Base-by-base conservation (phyloP, 192 early-diverging fungal species). In the Phycomyces blakesleeanus region DNA sequence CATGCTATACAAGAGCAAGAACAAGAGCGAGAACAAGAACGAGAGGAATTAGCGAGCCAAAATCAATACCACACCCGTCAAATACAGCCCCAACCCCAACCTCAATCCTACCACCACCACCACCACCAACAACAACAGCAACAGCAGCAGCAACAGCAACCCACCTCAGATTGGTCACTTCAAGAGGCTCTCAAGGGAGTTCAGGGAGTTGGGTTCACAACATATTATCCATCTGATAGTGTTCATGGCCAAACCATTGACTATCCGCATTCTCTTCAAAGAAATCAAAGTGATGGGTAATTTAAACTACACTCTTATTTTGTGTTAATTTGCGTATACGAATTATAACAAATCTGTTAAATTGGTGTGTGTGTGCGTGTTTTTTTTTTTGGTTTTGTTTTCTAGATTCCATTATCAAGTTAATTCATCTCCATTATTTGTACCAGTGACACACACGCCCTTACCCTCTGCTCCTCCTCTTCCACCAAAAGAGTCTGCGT, bases 271-370 rank as follows among this genome's bases (percentile, higher is more conserved):
- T 18, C 59, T 1, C 38, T 44, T 29, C 15, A 51, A 18, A 52
- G 47, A 18, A 75, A 70, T 42, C 14, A 61, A 61, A 72, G 74
- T 42, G 73, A 76, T 41, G 68, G 67, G 66, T 74, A 68, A 52
- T 49, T n/a, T n/a, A n/a, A n/a, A n/a, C n/a, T n/a, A n/a, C n/a
- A n/a, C n/a, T n/a, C n/a, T n/a, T n/a, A n/a, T n/a, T n/a, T n/a
- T n/a, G n/a, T n/a, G n/a, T n/a, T n/a, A n/a, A n/a, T n/a, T n/a
- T n/a, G n/a, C n/a, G n/a, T n/a, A n/a, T n/a, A n/a, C n/a, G n/a
- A n/a, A n/a, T n/a, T n/a, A n/a, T n/a, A n/a, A n/a, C n/a, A n/a
- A n/a, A n/a, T n/a, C n/a, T n/a, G n/a, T n/a, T n/a, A n/a, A n/a
- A n/a, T n/a, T n/a, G n/a, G n/a, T n/a, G n/a, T n/a, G n/a, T n/a